Evolutionary conservation across 1,284 basidiomycete species (phyloP).

Genomic region (Hymenochaete sp.): DNA sequence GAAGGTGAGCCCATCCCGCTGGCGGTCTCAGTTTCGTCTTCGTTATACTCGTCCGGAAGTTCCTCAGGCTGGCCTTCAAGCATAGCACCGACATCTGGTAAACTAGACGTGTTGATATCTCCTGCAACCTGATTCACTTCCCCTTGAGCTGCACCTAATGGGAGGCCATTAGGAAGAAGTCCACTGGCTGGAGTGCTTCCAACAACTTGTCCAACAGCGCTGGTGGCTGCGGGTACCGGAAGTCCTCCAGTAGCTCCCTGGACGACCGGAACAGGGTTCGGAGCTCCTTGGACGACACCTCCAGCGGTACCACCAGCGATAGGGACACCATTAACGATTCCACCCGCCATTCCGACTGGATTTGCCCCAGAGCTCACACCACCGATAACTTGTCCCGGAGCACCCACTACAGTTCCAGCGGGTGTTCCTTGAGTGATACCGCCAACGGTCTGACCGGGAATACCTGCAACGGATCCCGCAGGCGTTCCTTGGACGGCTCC

Average conservation of each 20-base stretch:
- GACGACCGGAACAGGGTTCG: conserved; percentile 1
- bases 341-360: neutral
- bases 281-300: conserved; percentile 2
- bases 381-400: neutral
- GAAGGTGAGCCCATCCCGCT: conserved; percentile 7
- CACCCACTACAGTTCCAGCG: neutral
- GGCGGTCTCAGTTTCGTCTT: neutral
- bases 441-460: conserved; percentile 4
- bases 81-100: too few species aligned
- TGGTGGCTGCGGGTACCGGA: neutral
- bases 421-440: neutral
- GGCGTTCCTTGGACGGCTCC: neutral
- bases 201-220: neutral
- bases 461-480: neutral
- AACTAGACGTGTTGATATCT: too few species aligned
- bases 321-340: neutral
- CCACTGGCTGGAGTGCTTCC: neutral
- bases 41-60: too few species aligned
- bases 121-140: too few species aligned
- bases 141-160: too few species aligned
- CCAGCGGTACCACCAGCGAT: neutral
- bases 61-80: too few species aligned
- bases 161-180: neutral
- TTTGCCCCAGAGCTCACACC: neutral
- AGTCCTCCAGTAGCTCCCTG: conserved; percentile 1